These are phyloP conservation scores for Raddia guianensis DNA, from an alignment of 176 grass and related monocot genomes.

Conservation along the genomic window DNA sequence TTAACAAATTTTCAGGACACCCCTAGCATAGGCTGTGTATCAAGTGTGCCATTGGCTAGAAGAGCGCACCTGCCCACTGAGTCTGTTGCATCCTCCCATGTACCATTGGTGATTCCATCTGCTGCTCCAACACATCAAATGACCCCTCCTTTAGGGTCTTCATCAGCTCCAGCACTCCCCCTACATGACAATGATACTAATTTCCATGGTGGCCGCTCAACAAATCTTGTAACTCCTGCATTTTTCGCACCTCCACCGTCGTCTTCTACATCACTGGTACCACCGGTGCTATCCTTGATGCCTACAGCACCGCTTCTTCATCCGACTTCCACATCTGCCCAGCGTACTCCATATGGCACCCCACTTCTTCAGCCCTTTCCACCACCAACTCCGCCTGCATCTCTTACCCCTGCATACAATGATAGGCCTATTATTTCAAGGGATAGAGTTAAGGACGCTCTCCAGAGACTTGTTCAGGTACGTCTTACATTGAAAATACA, in stretches of 20 bases:
- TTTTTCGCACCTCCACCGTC: slow-evolving; percentile 61
- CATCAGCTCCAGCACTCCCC: slow-evolving; percentile 58
- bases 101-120: slow-evolving; percentile 36
- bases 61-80: slow-evolving; percentile 35
- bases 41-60: slow-evolving; percentile 45
- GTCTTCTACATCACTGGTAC: slow-evolving; percentile 48
- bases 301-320: slow-evolving; percentile 50
- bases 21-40: slow-evolving; percentile 51
- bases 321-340: slow-evolving; percentile 43
- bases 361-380: slow-evolving; percentile 77
- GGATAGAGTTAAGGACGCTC: slow-evolving; percentile 71
- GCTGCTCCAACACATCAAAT: slow-evolving; percentile 48
- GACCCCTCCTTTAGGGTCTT: slow-evolving; percentile 40
- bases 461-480: slow-evolving; percentile 85
- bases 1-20: slow-evolving; percentile 48
- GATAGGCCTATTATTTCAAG: slow-evolving; percentile 61
- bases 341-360: slow-evolving; percentile 47
- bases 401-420: slow-evolving; percentile 53
- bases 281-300: slow-evolving; percentile 41
- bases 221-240: slow-evolving; percentile 73
- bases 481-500: not conserved
- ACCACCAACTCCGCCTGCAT: slow-evolving; percentile 63
- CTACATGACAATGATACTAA: slow-evolving; percentile 50
- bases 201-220: slow-evolving; percentile 26
- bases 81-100: slow-evolving; percentile 46